Conservation (phyloP, 1,284 basidiomycete species). For the Ustilago vetiveriae region DNA sequence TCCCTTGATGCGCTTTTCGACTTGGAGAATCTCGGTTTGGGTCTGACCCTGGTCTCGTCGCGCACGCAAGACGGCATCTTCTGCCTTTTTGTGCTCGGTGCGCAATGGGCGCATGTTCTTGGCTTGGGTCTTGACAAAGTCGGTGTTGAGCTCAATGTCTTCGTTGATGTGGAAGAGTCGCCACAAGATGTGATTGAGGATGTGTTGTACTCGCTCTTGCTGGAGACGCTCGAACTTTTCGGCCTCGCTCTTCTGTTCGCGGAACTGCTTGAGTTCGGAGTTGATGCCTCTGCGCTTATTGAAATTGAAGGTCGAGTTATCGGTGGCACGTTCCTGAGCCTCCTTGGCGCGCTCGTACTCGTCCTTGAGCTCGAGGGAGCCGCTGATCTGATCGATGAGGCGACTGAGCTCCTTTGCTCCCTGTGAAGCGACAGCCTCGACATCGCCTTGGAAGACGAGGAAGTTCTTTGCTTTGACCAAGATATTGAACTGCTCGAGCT, state of each 20-base stretch:
- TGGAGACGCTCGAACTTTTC: constrained; percentile 84
- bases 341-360: constrained; percentile 91
- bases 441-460: constrained; percentile 95
- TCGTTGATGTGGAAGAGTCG: constrained; percentile 88
- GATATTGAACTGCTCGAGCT: constrained; percentile 74
- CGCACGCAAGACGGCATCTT: constrained; percentile 75
- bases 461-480: constrained; percentile 99
- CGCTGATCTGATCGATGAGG: constrained; percentile 90
- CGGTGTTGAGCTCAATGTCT: constrained; percentile 49
- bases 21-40: constrained; percentile 50
- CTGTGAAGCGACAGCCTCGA: constrained; percentile 96
- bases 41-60: constrained; percentile 43
- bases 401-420: constrained; percentile 87
- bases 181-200: constrained; percentile 85
- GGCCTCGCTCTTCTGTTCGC: constrained; percentile 93
- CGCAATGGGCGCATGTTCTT: constrained; percentile 78
- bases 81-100: constrained; percentile 82
- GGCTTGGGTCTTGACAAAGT: constrained; percentile 54
- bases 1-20: constrained; percentile 48
- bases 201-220: constrained; percentile 78
- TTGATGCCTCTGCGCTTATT: constrained; percentile 90
- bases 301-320: constrained; percentile 92
- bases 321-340: constrained; percentile 87
- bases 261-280: constrained; percentile 95
- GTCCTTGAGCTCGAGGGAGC: constrained; percentile 78